These are phyloP conservation scores for Elsinoe fawcettii DNA, from an alignment of 2,329 filamentous ascomycete species.

Conservation along the genomic window DNA sequence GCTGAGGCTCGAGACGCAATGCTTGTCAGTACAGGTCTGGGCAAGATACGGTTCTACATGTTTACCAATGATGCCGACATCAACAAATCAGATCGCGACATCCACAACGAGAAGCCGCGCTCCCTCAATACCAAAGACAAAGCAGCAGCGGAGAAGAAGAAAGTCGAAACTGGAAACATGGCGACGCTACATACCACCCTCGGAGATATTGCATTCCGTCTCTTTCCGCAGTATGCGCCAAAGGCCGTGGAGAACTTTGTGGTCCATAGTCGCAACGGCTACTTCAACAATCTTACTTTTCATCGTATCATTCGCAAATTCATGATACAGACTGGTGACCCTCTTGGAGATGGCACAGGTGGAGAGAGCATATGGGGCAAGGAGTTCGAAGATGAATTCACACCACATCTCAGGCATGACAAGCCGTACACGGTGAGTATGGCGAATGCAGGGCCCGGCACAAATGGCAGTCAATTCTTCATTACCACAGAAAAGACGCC, in stretches of 20 bases:
- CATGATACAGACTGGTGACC: slow-evolving; percentile 91
- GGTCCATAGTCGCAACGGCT: slow-evolving; percentile 77
- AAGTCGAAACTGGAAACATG: slow-evolving; percentile 64
- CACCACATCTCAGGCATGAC: slow-evolving; percentile 73
- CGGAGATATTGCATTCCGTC: slow-evolving; percentile 85
- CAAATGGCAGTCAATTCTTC: slow-evolving; percentile 95
- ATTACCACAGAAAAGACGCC: slow-evolving; percentile 96
- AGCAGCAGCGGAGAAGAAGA: slow-evolving; percentile 48
- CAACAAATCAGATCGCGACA: slow-evolving; percentile 74
- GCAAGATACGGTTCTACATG: slow-evolving; percentile 93
- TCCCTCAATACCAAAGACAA: slow-evolving; percentile 48
- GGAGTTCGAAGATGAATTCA: slow-evolving; percentile 91
- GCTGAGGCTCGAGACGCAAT: slow-evolving; percentile 87
- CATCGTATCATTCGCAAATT: slow-evolving; percentile 96
- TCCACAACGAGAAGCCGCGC: slow-evolving; percentile 89
- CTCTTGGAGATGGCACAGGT: slow-evolving; percentile 79
- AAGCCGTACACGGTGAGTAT: slow-evolving; percentile 95
- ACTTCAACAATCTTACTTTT: slow-evolving; percentile 97
- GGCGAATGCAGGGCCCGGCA: slow-evolving; percentile 94
- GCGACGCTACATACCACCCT: slow-evolving; percentile 87
- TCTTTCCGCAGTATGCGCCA: slow-evolving; percentile 88
- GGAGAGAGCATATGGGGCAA: slow-evolving; percentile 90
- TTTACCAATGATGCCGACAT: slow-evolving; percentile 86
- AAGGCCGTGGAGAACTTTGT: slow-evolving; percentile 97
- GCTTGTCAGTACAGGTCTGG: slow-evolving; percentile 71